Base-by-base conservation (phyloP, 2,329 filamentous ascomycete species). In the Helotiales sp. region DNA sequence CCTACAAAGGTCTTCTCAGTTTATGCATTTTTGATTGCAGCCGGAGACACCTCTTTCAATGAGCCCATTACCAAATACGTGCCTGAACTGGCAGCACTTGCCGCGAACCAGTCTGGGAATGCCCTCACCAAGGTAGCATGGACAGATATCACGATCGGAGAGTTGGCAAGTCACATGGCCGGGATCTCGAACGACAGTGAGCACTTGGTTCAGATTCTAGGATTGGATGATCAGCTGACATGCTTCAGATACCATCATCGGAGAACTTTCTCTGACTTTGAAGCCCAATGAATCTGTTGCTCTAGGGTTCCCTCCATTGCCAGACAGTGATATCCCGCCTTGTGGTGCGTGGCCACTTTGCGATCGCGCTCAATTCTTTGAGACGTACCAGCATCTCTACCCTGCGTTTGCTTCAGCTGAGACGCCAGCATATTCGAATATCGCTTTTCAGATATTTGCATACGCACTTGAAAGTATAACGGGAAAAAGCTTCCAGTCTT, bases 1-100 rank as follows among this genome's bases (percentile, higher is more conserved):
- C 68, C 79, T 10, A 75, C 75, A n/a, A 79, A 80, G 63, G 61
- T 77, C 5, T 74, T 76, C 55, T 76, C 73, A 8, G 70, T 78
- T 1, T 76, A 74, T 52, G 69, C 70, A 5, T 75, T 74, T 59
- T 67, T 79, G 15, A 65, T 69, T 5, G 71, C 75, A 50, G 68
- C 67, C 22, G 75, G 77, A 1, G 71, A 75, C 52, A 56, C 63
- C 10, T 62, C 69, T 38, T 77, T 74, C 66, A 71, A 73, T 40
- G 65, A 72, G 1, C 73, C 74, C 1, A 70, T 78, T 40, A 76
- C 75, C 1, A 67, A 71, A 17, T 75, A 73, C 52, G 64, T 77
- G 6, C 74, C 76, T 0, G 75, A 77, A 60, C 68, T 78, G 17
- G 75, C 77, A n/a, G 29, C 36, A 27, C 30, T 27, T 17, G 52